Conservation (phyloP, 352 stramenopile species). For the Pythium rhizo-oryzae region DNA sequence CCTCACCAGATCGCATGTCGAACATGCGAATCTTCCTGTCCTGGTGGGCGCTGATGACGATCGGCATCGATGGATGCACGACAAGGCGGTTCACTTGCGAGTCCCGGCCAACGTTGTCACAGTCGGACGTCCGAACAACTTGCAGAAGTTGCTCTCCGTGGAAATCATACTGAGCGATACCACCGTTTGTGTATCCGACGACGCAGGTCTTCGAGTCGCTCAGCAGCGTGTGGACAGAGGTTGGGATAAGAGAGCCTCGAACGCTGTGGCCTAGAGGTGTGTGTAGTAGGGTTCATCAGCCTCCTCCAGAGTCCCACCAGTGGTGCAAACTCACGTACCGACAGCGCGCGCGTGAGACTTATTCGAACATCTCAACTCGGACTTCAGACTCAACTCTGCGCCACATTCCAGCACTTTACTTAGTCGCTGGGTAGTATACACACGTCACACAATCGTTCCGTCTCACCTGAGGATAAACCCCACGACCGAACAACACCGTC, state of each 20-base stretch:
- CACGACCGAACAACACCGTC: slow-evolving; percentile 82
- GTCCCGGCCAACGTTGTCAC: slow-evolving; percentile 59
- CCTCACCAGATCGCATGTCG: slow-evolving; percentile 74
- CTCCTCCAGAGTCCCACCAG: slow-evolving; percentile 11
- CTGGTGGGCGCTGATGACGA: slow-evolving; percentile 81
- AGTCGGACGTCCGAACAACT: slow-evolving; percentile 63
- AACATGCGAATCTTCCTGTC: slow-evolving; percentile 87
- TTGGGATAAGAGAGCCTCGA: slow-evolving; percentile 62
- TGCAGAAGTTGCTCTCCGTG: slow-evolving; percentile 80
- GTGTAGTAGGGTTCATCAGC: background rate
- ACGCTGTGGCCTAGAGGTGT: slow-evolving; percentile 37
- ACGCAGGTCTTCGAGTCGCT: slow-evolving; percentile 81
- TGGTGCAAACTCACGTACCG: slow-evolving; percentile 29
- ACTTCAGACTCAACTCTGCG: slow-evolving; percentile 75
- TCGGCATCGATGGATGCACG: slow-evolving; percentile 82
- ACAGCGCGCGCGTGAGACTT: slow-evolving; percentile 55
- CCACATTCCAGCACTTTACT: background rate
- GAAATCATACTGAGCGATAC: slow-evolving; percentile 75
- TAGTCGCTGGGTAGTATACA: background rate
- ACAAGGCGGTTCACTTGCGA: slow-evolving; percentile 70
- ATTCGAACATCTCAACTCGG: slow-evolving; percentile 60
- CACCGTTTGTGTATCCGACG: slow-evolving; percentile 79
- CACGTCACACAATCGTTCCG: background rate
- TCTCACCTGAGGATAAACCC: slow-evolving; percentile 69
- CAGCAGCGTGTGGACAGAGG: slow-evolving; percentile 72